Base-by-base conservation (phyloP, 208 protist species). In the Trypanosoma lewisi region DNA sequence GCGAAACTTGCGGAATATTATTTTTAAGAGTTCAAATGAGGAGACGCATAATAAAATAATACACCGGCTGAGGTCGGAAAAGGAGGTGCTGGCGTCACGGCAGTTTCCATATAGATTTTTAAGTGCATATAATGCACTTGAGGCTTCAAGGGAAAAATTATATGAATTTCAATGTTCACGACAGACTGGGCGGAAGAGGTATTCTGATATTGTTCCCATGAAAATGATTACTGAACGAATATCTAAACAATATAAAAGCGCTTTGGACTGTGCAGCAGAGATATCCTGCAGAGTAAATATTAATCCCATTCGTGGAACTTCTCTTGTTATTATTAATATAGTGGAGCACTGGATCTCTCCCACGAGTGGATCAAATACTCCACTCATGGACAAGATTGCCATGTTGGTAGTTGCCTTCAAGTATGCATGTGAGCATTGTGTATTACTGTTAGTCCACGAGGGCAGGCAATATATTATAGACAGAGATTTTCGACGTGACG, bases 71-170 rank as follows among this genome's bases (percentile, higher is more conserved):
- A 36, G 42, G 3, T 73, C 70, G 12, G 84, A 90, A 55, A 81
- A 87, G 42, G 66, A 91, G 47, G 82, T 99, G 23, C 73, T 81
- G 0, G 64, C 67, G 8, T 89, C 78, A 19, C 75, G 79, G 30
- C 96, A 98, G 77, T 89, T 98, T 47, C 97, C 97, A 2, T 91
- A 91, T 65, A 77, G 89, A 30, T 98, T 98, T 79, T 83, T 97
- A 47, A 91, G 79, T n/a, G 96, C 95, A 2, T 97, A 87, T 57
- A 75, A 96, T n/a, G 80, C 85, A 2, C 83, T 97, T 45, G 59
- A 74, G 37, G 59, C 73, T 21, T 72, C 80, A 37, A 23, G 62
- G 1, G 52, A 37, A 19, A 51, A 53, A 28, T 8, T 11, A 23
- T 27, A 37, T 21, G 27, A n/a, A 33, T 21, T n/a, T 11, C 19